Base-by-base conservation (phyloP, 2,329 filamentous ascomycete genomes). In the Aureobasidium sp. region DNA sequence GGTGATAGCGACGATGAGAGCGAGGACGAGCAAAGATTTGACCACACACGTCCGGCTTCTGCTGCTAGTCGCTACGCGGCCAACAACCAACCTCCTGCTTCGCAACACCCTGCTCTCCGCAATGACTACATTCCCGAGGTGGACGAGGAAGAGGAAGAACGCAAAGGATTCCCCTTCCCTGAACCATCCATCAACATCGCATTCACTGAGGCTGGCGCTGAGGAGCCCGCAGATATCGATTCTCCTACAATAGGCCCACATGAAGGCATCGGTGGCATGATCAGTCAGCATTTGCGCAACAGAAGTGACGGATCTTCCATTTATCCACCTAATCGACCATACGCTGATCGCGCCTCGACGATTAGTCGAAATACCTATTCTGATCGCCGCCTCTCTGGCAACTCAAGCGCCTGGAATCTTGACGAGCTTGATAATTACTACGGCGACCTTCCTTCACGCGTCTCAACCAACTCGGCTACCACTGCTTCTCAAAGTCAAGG, bases 291-390 rank as follows among this genome's bases (percentile, higher is more conserved):
- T 77, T 77, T 97, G 44, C 86, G 94, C 56, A 85, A 85, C 37
- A 85, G 87, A 66, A 97, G 93, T 75, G 87, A 87, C 63, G 82
- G 85, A 15, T 97, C 93, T 0, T 95, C 91, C 0, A 81, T 94
- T 29, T 91, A 90, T 61, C 74, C 69, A 63, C 12, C 70, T 73
- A 31, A 70, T 74, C 67, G 84, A 83, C 29, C 76, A 76, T 62
- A 76, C 75, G 27, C 78, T 77, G 11, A 76, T 73, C 44, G 25
- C 51, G 68, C 41, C 20, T 48, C 65, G 25, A 53, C 59, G 17
- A 29, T 58, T 11, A 48, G 39, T 9, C 44, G 45, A 22, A 51
- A 60, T n/a, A 64, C 61, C 3, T 61, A 53, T 17, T 60, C 53
- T n/a, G 63, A 62, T 20, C 60, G 57, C 22, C 47, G 34, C 1